Conservation (phyloP, 176 grass and related monocot species). For the Leersia perrieri region DNA sequence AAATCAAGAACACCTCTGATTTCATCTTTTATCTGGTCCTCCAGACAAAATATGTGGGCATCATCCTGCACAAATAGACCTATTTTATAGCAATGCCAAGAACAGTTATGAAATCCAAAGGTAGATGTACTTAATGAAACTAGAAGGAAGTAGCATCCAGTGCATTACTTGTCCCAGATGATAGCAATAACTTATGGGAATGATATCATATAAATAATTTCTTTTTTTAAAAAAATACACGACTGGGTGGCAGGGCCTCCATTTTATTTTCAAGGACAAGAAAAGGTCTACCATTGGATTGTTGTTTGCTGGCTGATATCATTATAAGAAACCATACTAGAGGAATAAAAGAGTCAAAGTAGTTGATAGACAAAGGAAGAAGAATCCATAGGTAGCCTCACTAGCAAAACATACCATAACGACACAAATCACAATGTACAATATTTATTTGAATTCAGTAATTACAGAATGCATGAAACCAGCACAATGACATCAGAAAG, state of each 20-base stretch:
- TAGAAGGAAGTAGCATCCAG: neutral
- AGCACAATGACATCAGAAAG: neutral
- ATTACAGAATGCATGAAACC: neutral
- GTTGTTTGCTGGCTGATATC: neutral
- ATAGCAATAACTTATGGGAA: neutral
- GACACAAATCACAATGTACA: neutral
- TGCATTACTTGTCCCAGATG: neutral
- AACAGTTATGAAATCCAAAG: constrained; percentile 14
- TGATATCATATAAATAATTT: neutral
- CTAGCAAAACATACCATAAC: neutral
- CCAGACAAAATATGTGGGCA: constrained; percentile 96
- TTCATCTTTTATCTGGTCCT: constrained; percentile 86
- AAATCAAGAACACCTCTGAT: constrained; percentile 85
- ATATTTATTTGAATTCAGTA: neutral
- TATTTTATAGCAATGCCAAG: neutral
- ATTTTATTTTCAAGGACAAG: neutral
- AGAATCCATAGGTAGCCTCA: neutral
- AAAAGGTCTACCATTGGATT: neutral
- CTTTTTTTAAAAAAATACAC: neutral
- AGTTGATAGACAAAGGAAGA: neutral
- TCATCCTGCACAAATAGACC: constrained; percentile 69
- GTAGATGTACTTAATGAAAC: neutral
- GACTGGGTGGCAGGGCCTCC: neutral
- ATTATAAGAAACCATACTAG: neutral
- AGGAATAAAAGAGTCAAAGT: neutral